phyloP scores from a whole-genome alignment of 805 yeast genomes.

The Helenozyma rhizophorensis region DNA sequence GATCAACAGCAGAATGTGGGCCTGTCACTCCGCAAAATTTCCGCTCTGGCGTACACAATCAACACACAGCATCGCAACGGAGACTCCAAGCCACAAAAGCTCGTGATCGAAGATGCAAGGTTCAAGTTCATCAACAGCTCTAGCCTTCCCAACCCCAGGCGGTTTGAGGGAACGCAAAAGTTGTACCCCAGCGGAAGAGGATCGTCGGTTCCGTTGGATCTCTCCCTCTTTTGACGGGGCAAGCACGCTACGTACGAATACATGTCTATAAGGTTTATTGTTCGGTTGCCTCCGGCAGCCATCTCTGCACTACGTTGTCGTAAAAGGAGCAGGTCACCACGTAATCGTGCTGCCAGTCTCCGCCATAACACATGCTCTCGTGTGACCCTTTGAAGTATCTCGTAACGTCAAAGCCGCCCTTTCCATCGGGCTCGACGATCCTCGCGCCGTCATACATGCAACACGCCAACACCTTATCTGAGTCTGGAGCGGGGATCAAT shows the following conservation, averaged over 20 bases:
- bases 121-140: slow-evolving; percentile 63
- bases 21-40: slow-evolving; percentile 52
- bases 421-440: slow-evolving; percentile 36
- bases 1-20: slow-evolving; percentile 46
- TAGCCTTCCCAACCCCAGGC: slow-evolving; percentile 85
- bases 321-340: slow-evolving; percentile 89
- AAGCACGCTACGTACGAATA: neutral
- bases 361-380: slow-evolving; percentile 93
- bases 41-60: slow-evolving; percentile 64
- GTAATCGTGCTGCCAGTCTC: slow-evolving; percentile 66
- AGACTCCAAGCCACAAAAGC: slow-evolving; percentile 17
- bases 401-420: slow-evolving; percentile 21
- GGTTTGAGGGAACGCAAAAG: slow-evolving; percentile 62
- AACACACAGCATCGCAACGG: slow-evolving; percentile 28
- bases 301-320: slow-evolving; percentile 74
- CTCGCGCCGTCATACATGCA: slow-evolving; percentile 97
- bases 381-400: slow-evolving; percentile 64
- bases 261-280: neutral
- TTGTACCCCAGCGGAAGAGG: slow-evolving; percentile 96
- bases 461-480: slow-evolving; percentile 61
- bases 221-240: slow-evolving; percentile 25
- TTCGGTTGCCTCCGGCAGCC: slow-evolving; percentile 41
- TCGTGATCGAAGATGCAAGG: slow-evolving; percentile 63
- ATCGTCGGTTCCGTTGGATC: slow-evolving; percentile 78
- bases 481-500: slow-evolving; percentile 55